Conservation (phyloP, 495 filamentous ascomycete species). For the Glonium stellatum region DNA sequence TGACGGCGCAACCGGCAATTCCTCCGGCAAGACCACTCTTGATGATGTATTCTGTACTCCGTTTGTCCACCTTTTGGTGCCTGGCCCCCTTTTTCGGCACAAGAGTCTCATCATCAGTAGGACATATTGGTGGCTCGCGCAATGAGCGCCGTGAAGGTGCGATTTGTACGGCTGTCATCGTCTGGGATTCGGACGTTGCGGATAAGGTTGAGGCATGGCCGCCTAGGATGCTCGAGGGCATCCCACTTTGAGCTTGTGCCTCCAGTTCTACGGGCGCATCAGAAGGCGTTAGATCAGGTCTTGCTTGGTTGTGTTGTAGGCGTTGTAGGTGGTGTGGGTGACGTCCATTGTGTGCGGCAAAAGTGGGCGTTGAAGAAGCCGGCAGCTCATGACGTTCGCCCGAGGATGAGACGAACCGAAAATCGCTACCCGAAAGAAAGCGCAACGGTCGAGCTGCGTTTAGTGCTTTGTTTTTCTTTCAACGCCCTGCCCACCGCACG, state of each 20-base stretch:
- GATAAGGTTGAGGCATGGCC: constrained; percentile 10
- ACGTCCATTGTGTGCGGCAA: not conserved
- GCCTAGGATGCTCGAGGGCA: constrained; percentile 17
- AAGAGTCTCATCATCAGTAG: constrained; percentile 38
- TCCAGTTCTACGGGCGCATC: not conserved
- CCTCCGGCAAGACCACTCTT: constrained; percentile 80
- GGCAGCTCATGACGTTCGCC: not conserved
- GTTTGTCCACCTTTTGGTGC: constrained; percentile 50
- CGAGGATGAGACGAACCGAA: not conserved
- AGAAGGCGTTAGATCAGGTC: not conserved
- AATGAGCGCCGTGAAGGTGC: not conserved
- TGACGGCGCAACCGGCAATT: constrained; percentile 67
- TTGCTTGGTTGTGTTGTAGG: not conserved
- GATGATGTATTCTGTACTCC: constrained; percentile 73
- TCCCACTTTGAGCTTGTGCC: constrained; percentile 8
- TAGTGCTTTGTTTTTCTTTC: not conserved
- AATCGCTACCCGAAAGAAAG: not conserved
- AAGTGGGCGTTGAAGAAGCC: not conserved
- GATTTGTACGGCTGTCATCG: constrained; percentile 18
- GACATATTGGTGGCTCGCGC: constrained; percentile 30
- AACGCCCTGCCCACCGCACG: not conserved
- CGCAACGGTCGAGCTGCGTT: not conserved
- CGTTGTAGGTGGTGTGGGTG: not conserved
- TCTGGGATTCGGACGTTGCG: constrained; percentile 15
- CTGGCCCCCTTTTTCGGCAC: constrained; percentile 32